These are phyloP conservation scores for Thelephora ganbajun DNA, from an alignment of 768 basidiomycete genomes.

Conservation along the genomic window DNA sequence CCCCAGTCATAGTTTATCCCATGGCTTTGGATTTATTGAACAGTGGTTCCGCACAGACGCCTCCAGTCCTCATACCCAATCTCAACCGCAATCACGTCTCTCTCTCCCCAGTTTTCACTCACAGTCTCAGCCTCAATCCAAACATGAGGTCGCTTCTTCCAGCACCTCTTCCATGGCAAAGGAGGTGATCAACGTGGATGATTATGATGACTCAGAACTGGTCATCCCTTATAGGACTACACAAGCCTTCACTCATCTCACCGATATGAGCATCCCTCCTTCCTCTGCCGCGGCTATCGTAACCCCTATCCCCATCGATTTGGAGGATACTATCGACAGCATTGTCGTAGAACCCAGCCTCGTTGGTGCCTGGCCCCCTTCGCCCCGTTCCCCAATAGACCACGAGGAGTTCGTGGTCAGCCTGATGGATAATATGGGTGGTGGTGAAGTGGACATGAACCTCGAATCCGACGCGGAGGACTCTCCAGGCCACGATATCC, in stretches of 20 bases:
- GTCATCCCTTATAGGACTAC: not conserved
- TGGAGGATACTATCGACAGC: not conserved
- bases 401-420: not conserved
- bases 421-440: too few relatives aligned
- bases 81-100: not conserved
- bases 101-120: not conserved
- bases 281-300: not conserved
- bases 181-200: not conserved
- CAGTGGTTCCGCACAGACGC: too few relatives aligned
- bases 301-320: not conserved
- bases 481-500: not conserved
- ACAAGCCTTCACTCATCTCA: not conserved
- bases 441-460: not conserved
- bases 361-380: constrained; percentile 9
- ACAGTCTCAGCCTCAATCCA: not conserved
- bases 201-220: not conserved
- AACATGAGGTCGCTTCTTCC: not conserved
- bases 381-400: not conserved
- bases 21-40: not conserved
- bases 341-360: constrained; percentile 2
- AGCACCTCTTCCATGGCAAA: not conserved
- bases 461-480: not conserved
- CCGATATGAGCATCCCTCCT: not conserved
- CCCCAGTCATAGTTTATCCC: too few relatives aligned
- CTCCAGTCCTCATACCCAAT: too few relatives aligned